Evolutionary conservation across 2,329 filamentous ascomycete genomes (phyloP).

Genomic region (Fusarium stilboides): DNA sequence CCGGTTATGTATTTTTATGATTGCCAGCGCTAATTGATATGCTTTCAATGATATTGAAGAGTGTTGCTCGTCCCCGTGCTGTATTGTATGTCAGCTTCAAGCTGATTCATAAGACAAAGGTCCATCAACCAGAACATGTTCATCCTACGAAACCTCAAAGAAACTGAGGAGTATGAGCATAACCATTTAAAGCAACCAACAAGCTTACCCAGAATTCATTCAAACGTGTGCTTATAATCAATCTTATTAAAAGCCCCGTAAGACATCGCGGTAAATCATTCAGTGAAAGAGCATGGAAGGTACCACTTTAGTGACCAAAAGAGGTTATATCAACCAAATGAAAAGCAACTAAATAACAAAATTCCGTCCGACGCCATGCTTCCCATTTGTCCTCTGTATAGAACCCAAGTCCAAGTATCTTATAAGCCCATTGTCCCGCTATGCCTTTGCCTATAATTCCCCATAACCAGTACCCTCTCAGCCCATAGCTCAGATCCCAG

Average conservation of each 20-base stretch:
- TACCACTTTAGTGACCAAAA: neutral
- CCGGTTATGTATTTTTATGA: constrained; percentile 39
- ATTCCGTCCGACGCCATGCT: neutral
- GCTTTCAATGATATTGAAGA: constrained; percentile 9
- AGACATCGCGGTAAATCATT: too few species aligned
- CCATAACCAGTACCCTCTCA: neutral
- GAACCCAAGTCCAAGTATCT: neutral
- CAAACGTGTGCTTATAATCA: too few species aligned
- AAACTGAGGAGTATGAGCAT: constrained; percentile 77
- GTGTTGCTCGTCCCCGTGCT: constrained; percentile 79
- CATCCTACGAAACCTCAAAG: constrained; percentile 74
- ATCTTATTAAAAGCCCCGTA: too few species aligned
- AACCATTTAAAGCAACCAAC: constrained; percentile 68
- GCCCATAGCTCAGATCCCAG: neutral
- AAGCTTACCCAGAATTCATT: too few species aligned
- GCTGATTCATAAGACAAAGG: constrained; percentile 73
- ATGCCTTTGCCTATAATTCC: neutral
- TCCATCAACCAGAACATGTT: constrained; percentile 68
- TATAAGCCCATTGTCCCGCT: constrained; percentile 8
- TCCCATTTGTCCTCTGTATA: neutral
- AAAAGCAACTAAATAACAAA: constrained; percentile 1
- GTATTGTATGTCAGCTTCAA: constrained; percentile 83
- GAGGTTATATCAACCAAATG: neutral
- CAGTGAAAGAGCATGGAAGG: constrained; percentile 1
- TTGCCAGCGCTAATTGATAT: constrained; percentile 35